Evolutionary conservation across 73 alveolate species (phyloP).

Genomic region (Paramecium biaurelia): DNA sequence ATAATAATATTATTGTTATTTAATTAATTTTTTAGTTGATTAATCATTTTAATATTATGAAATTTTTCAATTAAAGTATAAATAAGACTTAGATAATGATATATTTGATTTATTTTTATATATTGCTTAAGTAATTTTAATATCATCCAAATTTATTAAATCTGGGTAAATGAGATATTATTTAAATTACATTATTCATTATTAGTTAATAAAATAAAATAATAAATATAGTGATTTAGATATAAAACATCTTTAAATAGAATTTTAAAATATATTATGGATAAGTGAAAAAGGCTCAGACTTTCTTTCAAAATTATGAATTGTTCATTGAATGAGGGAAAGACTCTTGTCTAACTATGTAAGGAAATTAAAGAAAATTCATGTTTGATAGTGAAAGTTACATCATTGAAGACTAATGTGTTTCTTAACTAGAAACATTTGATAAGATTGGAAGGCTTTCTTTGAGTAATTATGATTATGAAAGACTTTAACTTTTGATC

Average conservation of each 20-base stretch:
- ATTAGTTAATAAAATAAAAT: too few relatives aligned
- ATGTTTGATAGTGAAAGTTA: neutral
- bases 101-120: too few relatives aligned
- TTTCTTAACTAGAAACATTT: neutral
- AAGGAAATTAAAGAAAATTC: neutral
- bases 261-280: neutral
- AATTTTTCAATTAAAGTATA: too few relatives aligned
- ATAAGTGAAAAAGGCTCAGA: neutral
- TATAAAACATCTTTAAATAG: neutral
- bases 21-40: too few relatives aligned
- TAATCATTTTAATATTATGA: neutral
- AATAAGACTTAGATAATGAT: too few relatives aligned
- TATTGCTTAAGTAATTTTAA: too few relatives aligned
- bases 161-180: too few relatives aligned
- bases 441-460: neutral
- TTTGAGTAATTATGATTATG: neutral
- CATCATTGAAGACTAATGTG: neutral
- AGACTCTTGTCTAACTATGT: neutral
- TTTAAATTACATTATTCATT: too few relatives aligned
- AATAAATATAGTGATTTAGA: neutral
- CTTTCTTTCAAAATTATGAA: neutral
- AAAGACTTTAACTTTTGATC: neutral
- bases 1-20: too few relatives aligned
- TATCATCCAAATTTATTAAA: neutral
- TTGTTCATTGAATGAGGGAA: neutral